Evolutionary conservation across 352 stramenopile species (phyloP).

Genomic region (Pythium periplocum): DNA sequence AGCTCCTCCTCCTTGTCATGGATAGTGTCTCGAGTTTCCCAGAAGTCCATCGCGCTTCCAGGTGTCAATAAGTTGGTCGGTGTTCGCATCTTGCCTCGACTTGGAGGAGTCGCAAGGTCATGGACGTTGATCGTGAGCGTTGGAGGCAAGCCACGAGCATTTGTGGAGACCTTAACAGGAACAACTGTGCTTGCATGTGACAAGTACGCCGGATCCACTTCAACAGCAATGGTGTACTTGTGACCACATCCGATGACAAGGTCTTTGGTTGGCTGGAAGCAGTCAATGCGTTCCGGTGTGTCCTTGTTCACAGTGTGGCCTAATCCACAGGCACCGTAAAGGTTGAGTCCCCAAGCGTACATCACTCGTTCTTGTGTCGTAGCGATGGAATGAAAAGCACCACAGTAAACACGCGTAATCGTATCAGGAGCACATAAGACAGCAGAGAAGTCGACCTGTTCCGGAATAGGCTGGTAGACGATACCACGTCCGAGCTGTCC

Average conservation of each 20-base stretch:
- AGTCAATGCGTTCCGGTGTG: constrained; percentile 67
- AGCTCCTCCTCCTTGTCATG: constrained; percentile 79
- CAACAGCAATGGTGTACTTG: constrained; percentile 77
- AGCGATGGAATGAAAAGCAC: constrained; percentile 74
- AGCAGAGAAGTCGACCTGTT: constrained; percentile 46
- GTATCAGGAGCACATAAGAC: constrained; percentile 42
- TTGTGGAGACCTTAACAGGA: not conserved
- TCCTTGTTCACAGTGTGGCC: constrained; percentile 80
- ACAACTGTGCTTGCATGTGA: not conserved
- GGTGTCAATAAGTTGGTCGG: not conserved
- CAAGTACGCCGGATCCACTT: constrained; percentile 23
- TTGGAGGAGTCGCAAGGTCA: not conserved
- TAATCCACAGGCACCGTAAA: constrained; percentile 73
- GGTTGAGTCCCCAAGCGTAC: constrained; percentile 78
- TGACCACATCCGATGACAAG: constrained; percentile 67
- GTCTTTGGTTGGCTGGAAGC: constrained; percentile 49
- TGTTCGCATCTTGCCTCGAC: no score
- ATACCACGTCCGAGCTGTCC: constrained; percentile 85
- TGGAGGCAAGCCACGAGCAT: not conserved
- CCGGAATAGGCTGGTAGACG: constrained; percentile 74
- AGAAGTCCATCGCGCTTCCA: no score
- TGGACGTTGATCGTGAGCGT: not conserved
- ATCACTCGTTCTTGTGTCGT: constrained; percentile 58
- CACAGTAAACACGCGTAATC: constrained; percentile 59
- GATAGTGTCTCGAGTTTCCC: constrained; percentile 37